Percentiles rank a stretch among this genome's conserved stretches.
Evolutionary conservation across 257 asterid genomes (phyloP).

Genomic region (Salvia splendens): DNA sequence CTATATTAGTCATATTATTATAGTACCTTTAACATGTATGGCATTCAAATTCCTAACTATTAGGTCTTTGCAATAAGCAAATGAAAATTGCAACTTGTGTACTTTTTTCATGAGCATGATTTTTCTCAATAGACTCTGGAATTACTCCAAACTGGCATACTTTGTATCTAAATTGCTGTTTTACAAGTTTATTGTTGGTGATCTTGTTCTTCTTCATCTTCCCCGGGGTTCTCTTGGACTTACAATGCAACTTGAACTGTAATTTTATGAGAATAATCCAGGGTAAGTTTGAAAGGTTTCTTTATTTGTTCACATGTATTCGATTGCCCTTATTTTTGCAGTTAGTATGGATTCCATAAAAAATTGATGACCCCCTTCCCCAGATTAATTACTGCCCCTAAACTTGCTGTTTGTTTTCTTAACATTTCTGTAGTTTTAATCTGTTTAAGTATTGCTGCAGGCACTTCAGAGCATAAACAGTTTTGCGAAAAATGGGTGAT

Average conservation of each 20-base stretch:
- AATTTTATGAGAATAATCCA: slow-evolving; percentile 27
- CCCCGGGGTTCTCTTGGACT: slow-evolving; percentile 27
- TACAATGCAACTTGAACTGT: slow-evolving; percentile 22
- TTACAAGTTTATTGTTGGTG: background rate
- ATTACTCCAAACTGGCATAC: background rate
- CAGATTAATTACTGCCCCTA: background rate
- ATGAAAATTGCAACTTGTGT: no score
- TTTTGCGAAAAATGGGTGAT: slow-evolving; percentile 57
- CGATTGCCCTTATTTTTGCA: background rate
- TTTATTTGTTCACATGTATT: no score
- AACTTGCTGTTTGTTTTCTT: background rate
- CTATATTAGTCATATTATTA: no score
- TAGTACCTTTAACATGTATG: no score
- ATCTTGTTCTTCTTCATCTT: background rate
- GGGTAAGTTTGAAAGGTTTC: slow-evolving; percentile 14
- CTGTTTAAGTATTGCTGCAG: slow-evolving; percentile 37
- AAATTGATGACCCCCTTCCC: background rate
- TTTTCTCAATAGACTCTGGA: no score
- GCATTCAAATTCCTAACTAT: no score
- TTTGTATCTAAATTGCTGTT: background rate
- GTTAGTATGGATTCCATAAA: slow-evolving; percentile 1
- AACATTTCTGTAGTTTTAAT: slow-evolving; percentile 4
- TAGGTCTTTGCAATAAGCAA: no score
- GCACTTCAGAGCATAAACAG: slow-evolving; percentile 24
- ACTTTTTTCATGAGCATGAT: no score